Evolutionary conservation across 1,139 yeast genomes (phyloP), one percentile per base, ranked within the genome.

Genomic region (Scheffersomyces insectosa): DNA sequence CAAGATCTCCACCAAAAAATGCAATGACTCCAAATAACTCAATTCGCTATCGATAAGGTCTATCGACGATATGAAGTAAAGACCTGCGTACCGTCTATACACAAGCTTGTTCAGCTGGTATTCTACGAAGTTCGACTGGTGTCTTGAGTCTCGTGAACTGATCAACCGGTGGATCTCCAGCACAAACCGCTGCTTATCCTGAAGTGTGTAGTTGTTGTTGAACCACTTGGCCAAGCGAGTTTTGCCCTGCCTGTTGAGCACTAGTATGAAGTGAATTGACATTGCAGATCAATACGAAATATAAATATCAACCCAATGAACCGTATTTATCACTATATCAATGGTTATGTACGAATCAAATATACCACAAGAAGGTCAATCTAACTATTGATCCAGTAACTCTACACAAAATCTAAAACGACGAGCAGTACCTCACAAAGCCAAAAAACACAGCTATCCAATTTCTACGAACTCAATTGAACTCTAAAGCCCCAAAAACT

Each of bases 181-280:
- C 33, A 83, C 79, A 40, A 74, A 64, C 52, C 82, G 79, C 48
- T 80, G 85, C 32, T 74, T 70, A 38, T 83, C 87, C 61, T 70
- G 55, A 2, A 61, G 51, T 3, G 67, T 60, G 46, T 59, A 62
- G 39, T 57, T 52, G 42, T 63, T 63, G 54, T 77, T 60, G 60
- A 66, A 93, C 95, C 96, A 91, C 62, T 89, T 86, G 15, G 89
- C 85, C 20, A 93, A 70, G 46, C 99, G 78, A 32, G 93, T 81
- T 55, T 88, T 88, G n/a, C 99, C 98, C 65, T 90, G 97, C 48
- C 96, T 78, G 62, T 91, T 93, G 59, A 91, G 83, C 39, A 93
- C 85, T 38, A 91, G 65, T 39, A 91, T 73, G 64, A 82, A 91
- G 54, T 88, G 91, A 31, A 88, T 77, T 12, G 88, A 77, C 96